Base-by-base conservation (phyloP, 257 asterid genomes). In the Gentiana dahurica region DNA sequence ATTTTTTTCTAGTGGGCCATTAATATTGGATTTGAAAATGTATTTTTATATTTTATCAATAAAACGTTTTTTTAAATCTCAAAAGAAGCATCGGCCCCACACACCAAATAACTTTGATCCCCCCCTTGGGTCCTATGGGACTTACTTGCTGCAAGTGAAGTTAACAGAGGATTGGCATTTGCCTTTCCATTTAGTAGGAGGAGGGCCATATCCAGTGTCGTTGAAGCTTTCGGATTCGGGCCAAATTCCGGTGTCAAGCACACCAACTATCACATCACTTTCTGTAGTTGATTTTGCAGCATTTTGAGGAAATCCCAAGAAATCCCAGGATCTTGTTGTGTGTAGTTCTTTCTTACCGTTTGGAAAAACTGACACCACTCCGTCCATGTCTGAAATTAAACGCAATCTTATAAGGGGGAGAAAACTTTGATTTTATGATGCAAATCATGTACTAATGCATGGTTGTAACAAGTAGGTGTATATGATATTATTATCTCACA, bases 141-240 rank as follows among this genome's bases (percentile, higher is more conserved):
- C 24, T 24, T 24, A 24, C 34, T 55, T 38, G 35, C 59, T 54
- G 34, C 43, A 51, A 33, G 10, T 33, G 9, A 51, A 5, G 2
- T 48, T 11, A 6, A 11, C 4, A 6, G 13, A 24, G 51, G 50
- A 46, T 10, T 10, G 13, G 3, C 1, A 48, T 10, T 48, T n/a
- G 43, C 96, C 96, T 62, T 73, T 84, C 96, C 98, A 90, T 65
- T 37, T 80, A 3, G 87, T 71, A 5, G 96, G 98, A 63, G 82
- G 43, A 37, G 92, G 91, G 1, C 95, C 95, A 4, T 53, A 68
- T 1, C 84, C 87, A n/a, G 82, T 3, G 43, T 77, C 95, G 36
- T 70, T 77, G 48, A 90, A 90, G 80, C 97, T 86, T 76, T 66
- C 24, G 36, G 95, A 82, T 62, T 82, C 89, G 2, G 92, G 92